Evolutionary conservation across 331 rosid species (phyloP), one percentile per base, ranked within the genome.

Genomic region (Rosa hybrid): DNA sequence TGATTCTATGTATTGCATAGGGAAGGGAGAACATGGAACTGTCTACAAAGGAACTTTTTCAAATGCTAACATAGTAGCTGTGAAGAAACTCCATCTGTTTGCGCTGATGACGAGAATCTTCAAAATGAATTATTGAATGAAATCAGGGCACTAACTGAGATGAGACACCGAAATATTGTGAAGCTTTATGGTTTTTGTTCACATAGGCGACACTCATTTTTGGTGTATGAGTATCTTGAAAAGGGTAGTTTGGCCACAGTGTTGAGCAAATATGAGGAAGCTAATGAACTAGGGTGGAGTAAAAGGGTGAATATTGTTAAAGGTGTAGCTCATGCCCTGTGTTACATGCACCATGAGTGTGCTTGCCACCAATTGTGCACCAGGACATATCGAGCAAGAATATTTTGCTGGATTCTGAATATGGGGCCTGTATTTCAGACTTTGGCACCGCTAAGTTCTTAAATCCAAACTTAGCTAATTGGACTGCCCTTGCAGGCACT

Each of bases 311-410:
- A 83, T 62, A 62, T 85, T 20, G 78, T 85, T 21, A 78, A 79
- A 76, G 82, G 84, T 12, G 88, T 87, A 68, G 85, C 86, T 16
- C n/a, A 80, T 80, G 90, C 90, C 48, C 67, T 87, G 56, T 80
- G 39, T 13, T 80, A 81, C 54, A 69, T 85, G 81, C 83, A 85
- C 72, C 85, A 85, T 46, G 76, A 85, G 14, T 85, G 14, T 85
- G 85, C 70, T n/a, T 50, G 38, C 85, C 78, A 49, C 85, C 85
- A 1, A 71, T 87, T n/a, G 71, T 87, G 60, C 86, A 84, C 34
- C 81, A 84, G 2, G 88, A 85, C 65, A 77, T 85, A 30, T 87
- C 90, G 0, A 85, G 87, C 76, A 83, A 83, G 48, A 85, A 87
- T 38, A 63, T 85, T 67, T 82, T 85, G 76, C 62, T 87, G n/a